phyloP scores from a whole-genome alignment of 257 asterid species.

The Nyctanthes arbortristis region DNA sequence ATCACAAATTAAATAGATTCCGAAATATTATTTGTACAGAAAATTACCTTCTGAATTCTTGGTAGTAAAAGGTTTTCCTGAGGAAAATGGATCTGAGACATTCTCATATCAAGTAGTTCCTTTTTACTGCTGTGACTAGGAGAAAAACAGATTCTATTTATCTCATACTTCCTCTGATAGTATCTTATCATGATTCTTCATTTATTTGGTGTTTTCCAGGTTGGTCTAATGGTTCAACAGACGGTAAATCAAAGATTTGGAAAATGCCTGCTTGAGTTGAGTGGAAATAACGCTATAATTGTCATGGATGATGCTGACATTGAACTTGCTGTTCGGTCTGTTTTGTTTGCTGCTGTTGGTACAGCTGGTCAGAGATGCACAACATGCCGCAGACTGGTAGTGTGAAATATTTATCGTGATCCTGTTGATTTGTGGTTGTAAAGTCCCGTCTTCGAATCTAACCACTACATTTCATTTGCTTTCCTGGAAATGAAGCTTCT shows the following conservation, averaged over 20 bases:
- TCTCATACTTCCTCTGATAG: not conserved
- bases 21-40: not conserved
- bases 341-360: conserved; percentile 97
- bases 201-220: conserved; percentile 43
- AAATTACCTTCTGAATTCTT: not conserved
- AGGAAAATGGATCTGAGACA: not conserved
- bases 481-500: conserved; percentile 60
- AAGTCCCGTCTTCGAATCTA: conserved; percentile 13
- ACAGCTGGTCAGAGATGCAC: conserved; percentile 99
- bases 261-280: conserved; percentile 86
- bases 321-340: conserved; percentile 92
- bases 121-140: not conserved
- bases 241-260: conserved; percentile 87
- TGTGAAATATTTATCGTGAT: conserved; percentile 7
- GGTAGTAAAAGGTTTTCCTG: not conserved
- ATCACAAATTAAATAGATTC: not conserved
- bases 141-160: not conserved
- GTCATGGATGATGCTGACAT: conserved; percentile 95
- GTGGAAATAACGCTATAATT: conserved; percentile 95
- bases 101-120: not conserved
- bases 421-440: conserved; percentile 5
- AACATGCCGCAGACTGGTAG: conserved; percentile 97
- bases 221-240: conserved; percentile 91
- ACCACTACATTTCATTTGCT: conserved; percentile 6
- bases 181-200: not conserved